Conservation (phyloP, 1,284 basidiomycete species). For the Trichosporon inkin region DNA sequence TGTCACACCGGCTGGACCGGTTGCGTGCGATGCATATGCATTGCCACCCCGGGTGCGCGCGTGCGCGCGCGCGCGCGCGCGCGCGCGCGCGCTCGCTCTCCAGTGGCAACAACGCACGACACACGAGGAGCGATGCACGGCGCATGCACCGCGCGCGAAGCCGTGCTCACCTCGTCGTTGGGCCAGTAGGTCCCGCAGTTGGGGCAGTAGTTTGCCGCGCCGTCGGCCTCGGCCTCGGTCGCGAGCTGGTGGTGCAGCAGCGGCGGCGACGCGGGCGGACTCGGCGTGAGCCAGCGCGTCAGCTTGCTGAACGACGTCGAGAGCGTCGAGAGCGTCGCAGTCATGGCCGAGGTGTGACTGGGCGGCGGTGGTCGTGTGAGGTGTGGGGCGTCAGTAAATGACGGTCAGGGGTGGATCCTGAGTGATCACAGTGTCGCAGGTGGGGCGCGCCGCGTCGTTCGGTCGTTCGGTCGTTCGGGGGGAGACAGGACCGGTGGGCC, state of each 20-base stretch:
- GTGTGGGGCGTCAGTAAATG: not conserved
- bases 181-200: conserved; percentile 4
- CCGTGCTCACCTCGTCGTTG: not conserved
- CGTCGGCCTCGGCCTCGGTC: conserved; percentile 2
- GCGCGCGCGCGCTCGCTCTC: too few relatives aligned
- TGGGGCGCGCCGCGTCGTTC: too few relatives aligned
- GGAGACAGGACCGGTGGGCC: too few relatives aligned
- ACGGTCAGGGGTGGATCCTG: not conserved
- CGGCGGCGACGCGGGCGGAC: not conserved
- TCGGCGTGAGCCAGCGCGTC: not conserved
- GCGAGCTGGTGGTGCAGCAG: not conserved
- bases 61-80: too few relatives aligned
- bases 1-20: too few relatives aligned
- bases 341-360: not conserved
- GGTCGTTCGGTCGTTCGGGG: too few relatives aligned
- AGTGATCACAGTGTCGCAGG: too few relatives aligned
- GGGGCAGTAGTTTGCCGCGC: not conserved
- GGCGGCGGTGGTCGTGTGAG: not conserved
- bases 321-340: conserved; percentile 1
- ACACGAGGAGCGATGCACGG: not conserved
- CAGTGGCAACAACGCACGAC: too few relatives aligned
- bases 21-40: too few relatives aligned
- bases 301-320: conserved; percentile 1
- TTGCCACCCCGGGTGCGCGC: too few relatives aligned
- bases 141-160: too few relatives aligned